Evolutionary conservation across 352 stramenopile genomes (phyloP).

Genomic region (Achlya hypogyna): DNA sequence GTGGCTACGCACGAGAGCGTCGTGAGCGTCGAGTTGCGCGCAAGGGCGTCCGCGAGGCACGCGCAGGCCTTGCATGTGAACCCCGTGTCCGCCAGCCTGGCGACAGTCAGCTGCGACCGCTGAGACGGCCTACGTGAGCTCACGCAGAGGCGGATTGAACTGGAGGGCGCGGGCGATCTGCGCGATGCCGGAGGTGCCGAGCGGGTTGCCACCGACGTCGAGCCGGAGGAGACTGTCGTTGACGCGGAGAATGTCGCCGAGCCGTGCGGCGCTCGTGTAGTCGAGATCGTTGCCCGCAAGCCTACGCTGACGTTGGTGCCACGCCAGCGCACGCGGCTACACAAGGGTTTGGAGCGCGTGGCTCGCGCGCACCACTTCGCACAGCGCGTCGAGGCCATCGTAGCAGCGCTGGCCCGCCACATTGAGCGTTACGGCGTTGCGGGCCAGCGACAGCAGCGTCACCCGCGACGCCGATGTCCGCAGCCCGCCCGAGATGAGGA

Average conservation of each 20-base stretch:
- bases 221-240: conserved; percentile 35
- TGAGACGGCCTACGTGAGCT: conserved; percentile 6
- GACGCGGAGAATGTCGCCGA: conserved; percentile 48
- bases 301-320: conserved; percentile 21
- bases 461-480: conserved; percentile 27
- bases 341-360: conserved; percentile 30
- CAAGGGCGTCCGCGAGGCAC: conserved; percentile 33
- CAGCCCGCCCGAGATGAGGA: conserved; percentile 37
- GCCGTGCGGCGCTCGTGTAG: conserved; percentile 32
- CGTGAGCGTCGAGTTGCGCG: conserved; percentile 43
- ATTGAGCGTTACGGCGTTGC: conserved; percentile 41
- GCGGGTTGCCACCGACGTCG: conserved; percentile 37
- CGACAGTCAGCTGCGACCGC: background rate
- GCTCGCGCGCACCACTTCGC: conserved; percentile 38
- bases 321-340: background rate
- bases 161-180: background rate
- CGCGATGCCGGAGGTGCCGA: conserved; percentile 16
- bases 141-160: background rate
- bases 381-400: conserved; percentile 45
- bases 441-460: conserved; percentile 39
- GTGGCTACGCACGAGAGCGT: conserved; percentile 31
- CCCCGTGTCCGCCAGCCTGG: background rate
- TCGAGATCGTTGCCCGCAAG: conserved; percentile 46
- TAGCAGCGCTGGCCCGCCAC: conserved; percentile 44
- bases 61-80: conserved; percentile 33